Conservation (phyloP, 1,284 basidiomycete species). For the Ceratobasidium sp. region DNA sequence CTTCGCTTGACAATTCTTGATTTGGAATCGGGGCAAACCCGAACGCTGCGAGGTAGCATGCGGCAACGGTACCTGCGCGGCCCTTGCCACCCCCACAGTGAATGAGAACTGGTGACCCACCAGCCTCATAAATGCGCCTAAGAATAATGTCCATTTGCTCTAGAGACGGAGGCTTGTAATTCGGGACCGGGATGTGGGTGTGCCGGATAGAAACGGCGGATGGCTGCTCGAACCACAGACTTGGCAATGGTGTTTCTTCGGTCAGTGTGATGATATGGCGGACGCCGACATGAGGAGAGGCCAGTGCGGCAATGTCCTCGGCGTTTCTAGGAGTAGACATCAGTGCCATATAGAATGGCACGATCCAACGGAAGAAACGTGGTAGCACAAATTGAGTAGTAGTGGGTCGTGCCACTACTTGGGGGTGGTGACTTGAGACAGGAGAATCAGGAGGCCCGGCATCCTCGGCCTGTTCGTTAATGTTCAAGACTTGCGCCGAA, state of each 20-base stretch:
- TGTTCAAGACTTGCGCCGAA: constrained; percentile 35
- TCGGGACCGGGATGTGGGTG: constrained; percentile 66
- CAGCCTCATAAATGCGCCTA: constrained; percentile 58
- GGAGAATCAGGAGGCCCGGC: constrained; percentile 57
- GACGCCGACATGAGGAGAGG: constrained; percentile 62
- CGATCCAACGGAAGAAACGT: constrained; percentile 69
- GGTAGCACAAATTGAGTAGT: constrained; percentile 56
- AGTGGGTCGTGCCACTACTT: constrained; percentile 46
- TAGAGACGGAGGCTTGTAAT: constrained; percentile 64
- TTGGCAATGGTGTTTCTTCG: constrained; percentile 63
- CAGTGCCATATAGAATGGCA: constrained; percentile 66
- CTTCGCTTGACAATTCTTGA: constrained; percentile 50
- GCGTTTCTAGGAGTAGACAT: constrained; percentile 67
- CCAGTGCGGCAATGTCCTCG: constrained; percentile 62
- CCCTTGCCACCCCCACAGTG: constrained; percentile 74
- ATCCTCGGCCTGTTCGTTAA: constrained; percentile 41
- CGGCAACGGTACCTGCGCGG: constrained; percentile 68
- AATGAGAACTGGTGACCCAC: constrained; percentile 63
- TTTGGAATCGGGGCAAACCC: constrained; percentile 60
- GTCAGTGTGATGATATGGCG: constrained; percentile 69
- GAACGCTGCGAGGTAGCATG: constrained; percentile 67
- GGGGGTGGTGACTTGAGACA: constrained; percentile 59
- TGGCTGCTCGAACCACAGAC: constrained; percentile 60
- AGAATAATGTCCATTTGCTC: constrained; percentile 70
- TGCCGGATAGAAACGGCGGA: constrained; percentile 57